A percentile compares a stretch with the other conserved stretches of the same genome.
Conservation (phyloP, 352 stramenopile species). For the Pythium pectinolyticum region DNA sequence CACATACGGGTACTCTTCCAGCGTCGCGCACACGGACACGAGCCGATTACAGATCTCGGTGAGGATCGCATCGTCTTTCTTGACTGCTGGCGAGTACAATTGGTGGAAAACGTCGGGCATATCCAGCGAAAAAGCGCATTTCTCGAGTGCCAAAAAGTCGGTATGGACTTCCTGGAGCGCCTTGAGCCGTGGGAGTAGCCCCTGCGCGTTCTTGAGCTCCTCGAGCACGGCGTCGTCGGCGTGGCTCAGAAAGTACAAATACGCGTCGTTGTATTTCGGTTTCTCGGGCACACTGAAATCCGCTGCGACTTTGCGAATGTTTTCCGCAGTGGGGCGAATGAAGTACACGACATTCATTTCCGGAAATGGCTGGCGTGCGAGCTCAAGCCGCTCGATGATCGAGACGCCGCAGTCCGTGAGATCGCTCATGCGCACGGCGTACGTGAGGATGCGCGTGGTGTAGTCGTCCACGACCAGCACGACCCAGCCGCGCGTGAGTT, state of each 20-base stretch:
- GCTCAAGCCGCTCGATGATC: slow-evolving; percentile 95
- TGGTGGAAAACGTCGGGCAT: slow-evolving; percentile 79
- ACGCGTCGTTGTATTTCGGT: slow-evolving; percentile 92
- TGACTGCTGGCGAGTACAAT: slow-evolving; percentile 70
- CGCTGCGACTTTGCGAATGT: slow-evolving; percentile 76
- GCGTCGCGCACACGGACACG: slow-evolving; percentile 94
- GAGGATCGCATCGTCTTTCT: slow-evolving; percentile 49
- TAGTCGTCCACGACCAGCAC: slow-evolving; percentile 96
- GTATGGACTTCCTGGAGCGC: slow-evolving; percentile 95
- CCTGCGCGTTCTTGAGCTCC: slow-evolving; percentile 83
- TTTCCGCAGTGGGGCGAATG: slow-evolving; percentile 84
- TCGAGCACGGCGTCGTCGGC: slow-evolving; percentile 74
- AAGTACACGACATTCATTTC: slow-evolving; percentile 98
- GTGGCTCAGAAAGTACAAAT: slow-evolving; percentile 94
- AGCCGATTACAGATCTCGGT: slow-evolving; percentile 88
- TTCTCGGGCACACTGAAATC: slow-evolving; percentile 81
- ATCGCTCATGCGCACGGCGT: slow-evolving; percentile 97
- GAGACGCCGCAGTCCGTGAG: slow-evolving; percentile 97
- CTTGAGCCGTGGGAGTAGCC: slow-evolving; percentile 79
- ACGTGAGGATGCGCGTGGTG: slow-evolving; percentile 92
- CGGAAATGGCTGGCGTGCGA: slow-evolving; percentile 93
- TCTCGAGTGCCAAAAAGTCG: slow-evolving; percentile 95
- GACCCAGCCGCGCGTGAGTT: slow-evolving; percentile 75
- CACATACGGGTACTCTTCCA: slow-evolving; percentile 98
- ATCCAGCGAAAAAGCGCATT: slow-evolving; percentile 93